These are phyloP conservation scores for Hypoxylon lenormandii DNA, from an alignment of 495 filamentous ascomycete genomes.

Conservation along the genomic window DNA sequence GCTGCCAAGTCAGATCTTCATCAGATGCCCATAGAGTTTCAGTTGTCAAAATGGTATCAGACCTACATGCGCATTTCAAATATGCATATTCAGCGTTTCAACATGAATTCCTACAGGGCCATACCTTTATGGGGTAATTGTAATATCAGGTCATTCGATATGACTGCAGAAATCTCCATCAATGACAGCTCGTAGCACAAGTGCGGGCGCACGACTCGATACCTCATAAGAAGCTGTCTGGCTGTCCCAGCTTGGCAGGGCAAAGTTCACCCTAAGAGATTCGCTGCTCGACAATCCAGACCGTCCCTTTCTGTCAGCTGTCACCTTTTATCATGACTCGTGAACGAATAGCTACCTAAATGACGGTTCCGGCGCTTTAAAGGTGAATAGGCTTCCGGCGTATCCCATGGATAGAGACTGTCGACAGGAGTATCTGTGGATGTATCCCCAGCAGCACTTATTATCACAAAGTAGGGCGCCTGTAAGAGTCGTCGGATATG, in stretches of 20 bases:
- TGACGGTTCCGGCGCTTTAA: too few species aligned
- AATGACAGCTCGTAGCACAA: slow-evolving; percentile 4
- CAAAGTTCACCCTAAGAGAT: slow-evolving; percentile 30
- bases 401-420: not conserved
- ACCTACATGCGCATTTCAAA: not conserved
- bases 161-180: not conserved
- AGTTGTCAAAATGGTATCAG: not conserved
- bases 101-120: not conserved
- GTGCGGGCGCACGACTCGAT: slow-evolving; percentile 11
- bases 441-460: too few species aligned
- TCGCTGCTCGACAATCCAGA: slow-evolving; percentile 15
- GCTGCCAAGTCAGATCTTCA: slow-evolving; percentile 1
- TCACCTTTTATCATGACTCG: slow-evolving; percentile 7
- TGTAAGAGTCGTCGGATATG: too few species aligned
- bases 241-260: slow-evolving; percentile 33
- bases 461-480: too few species aligned
- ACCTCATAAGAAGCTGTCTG: not conserved
- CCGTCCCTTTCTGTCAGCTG: slow-evolving; percentile 23
- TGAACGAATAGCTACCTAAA: not conserved
- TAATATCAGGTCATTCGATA: too few species aligned
- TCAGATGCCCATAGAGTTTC: not conserved
- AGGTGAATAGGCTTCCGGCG: not conserved
- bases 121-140: too few species aligned
- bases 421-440: too few species aligned
- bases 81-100: not conserved